Conservation (phyloP, 805 yeast species). For the Zygosaccharomyces kombuchaensis region DNA sequence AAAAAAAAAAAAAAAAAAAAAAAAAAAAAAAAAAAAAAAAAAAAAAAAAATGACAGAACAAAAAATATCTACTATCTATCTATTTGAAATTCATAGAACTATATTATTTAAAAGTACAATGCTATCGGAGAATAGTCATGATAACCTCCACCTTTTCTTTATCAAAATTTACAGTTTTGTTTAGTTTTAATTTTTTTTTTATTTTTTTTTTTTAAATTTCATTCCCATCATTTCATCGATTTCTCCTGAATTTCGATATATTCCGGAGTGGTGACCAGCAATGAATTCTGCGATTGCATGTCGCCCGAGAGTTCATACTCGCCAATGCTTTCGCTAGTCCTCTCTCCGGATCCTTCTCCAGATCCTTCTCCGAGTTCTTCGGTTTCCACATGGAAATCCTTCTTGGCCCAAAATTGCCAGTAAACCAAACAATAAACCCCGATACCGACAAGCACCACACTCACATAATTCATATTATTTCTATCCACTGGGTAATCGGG, state of each 20-base stretch:
- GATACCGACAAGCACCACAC: constrained; percentile 51
- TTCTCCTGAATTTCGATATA: constrained; percentile 2
- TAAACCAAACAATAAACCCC: constrained; percentile 43
- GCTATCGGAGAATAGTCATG: not conserved
- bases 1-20: constrained; percentile 4
- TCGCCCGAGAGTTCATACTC: constrained; percentile 7
- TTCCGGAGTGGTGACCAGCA: constrained; percentile 1
- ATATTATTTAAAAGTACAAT: not conserved
- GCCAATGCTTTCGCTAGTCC: constrained; percentile 5
- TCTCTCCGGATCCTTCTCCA: constrained; percentile 11
- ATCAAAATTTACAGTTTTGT: not conserved
- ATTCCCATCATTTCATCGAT: not conserved
- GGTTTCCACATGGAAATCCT: constrained; percentile 32
- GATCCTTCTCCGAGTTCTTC: constrained; percentile 25
- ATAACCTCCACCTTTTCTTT: not conserved
- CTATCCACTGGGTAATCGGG: constrained; percentile 55
- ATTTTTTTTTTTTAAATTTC: not conserved
- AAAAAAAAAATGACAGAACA: not conserved
- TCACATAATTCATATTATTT: constrained; percentile 63
- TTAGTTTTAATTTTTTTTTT: not conserved
- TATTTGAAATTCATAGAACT: not conserved
- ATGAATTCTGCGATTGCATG: constrained; percentile 2
- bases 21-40: not conserved
- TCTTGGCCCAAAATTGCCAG: constrained; percentile 45
- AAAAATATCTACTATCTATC: not conserved